Evolutionary conservation across 176 grass and related monocot species (phyloP), one percentile per base, ranked within the genome.

Genomic region (Saccharum spontaneum): DNA sequence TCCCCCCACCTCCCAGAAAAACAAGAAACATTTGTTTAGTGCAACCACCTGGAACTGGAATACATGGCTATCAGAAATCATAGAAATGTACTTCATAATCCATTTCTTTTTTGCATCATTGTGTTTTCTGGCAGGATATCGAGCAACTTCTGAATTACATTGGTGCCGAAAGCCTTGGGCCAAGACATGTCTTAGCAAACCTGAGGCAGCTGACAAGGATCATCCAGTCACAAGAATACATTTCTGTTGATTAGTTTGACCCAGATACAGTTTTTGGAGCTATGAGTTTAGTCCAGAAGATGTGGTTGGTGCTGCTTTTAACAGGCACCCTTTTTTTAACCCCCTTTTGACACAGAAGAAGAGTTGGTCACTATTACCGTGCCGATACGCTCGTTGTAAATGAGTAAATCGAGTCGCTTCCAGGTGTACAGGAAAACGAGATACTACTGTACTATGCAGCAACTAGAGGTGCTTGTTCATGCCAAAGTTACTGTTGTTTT

Each of bases 71-170:
- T 60, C 2, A 57, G 14, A 63, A 75, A 22, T 55, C 12, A 14
- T 26, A 16, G 3, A 11, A 9, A 7, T 71, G 15, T 88, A 76
- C 8, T 10, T 64, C 5, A 7, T 55, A 28, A 33, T 22, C 39
- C 50, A n/a, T 83, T 52, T 30, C 36, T 54, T 45, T 43, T 10
- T 41, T 10, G 10, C 62, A 50, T 60, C 44, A 0, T 8, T 77
- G 77, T 2, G 10, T 41, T 72, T 73, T 30, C 0, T 88, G 41
- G 5, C 81, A 98, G 89, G 87, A 98, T 86, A 82, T 96, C 14
- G 97, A 99, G 85, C 97, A 99, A 76, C 85, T 96, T 82, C 72
- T 96, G 61, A 96, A 99, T 66, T 93, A 95, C 84, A 77, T 99
- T 76, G 93, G 86, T 1, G 94, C 86, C 22, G 93, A 98, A 82